Conservation (phyloP, 2,329 filamentous ascomycete species). For the Trichoderma lentiforme region DNA sequence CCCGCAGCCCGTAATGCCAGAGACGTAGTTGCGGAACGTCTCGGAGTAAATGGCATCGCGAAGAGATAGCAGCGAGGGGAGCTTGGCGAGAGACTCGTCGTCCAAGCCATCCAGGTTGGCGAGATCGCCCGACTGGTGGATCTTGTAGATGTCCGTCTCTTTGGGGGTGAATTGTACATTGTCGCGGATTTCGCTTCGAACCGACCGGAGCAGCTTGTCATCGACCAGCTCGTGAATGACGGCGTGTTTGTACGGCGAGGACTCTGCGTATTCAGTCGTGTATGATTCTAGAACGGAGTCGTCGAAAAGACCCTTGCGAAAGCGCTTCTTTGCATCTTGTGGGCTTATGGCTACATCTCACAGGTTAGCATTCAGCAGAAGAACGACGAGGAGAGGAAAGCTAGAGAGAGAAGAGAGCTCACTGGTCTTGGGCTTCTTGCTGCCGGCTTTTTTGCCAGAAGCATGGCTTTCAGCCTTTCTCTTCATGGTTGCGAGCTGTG, state of each 20-base stretch:
- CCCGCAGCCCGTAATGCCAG: slow-evolving; percentile 79
- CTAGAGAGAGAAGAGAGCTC: slow-evolving; percentile 22
- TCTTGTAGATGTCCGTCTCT: slow-evolving; percentile 99
- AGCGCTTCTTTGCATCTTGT: slow-evolving; percentile 54
- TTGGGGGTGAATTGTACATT: slow-evolving; percentile 97
- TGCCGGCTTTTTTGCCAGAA: slow-evolving; percentile 45
- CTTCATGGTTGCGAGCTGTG: slow-evolving; percentile 44
- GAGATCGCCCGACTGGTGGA: slow-evolving; percentile 96
- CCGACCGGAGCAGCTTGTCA: slow-evolving; percentile 75
- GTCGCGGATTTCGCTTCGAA: slow-evolving; percentile 82
- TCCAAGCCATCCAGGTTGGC: slow-evolving; percentile 95
- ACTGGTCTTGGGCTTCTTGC: slow-evolving; percentile 55
- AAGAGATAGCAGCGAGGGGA: slow-evolving; percentile 87
- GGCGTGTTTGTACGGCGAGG: slow-evolving; percentile 80
- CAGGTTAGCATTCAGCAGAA: slow-evolving; percentile 17
- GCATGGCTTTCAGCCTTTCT: slow-evolving; percentile 54
- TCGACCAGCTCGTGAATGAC: slow-evolving; percentile 82
- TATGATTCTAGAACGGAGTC: slow-evolving; percentile 55
- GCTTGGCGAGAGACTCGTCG: slow-evolving; percentile 75
- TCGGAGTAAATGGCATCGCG: slow-evolving; percentile 92
- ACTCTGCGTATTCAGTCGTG: slow-evolving; percentile 59
- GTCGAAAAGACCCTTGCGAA: slow-evolving; percentile 65
- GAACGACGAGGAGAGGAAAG: neutral
- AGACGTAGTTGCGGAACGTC: slow-evolving; percentile 84
- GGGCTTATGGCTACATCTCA: slow-evolving; percentile 43